Percentiles rank a stretch among this genome's conserved stretches.
phyloP scores from a whole-genome alignment of 2,329 filamentous ascomycete genomes.

The Tolypocladium tundrense region DNA sequence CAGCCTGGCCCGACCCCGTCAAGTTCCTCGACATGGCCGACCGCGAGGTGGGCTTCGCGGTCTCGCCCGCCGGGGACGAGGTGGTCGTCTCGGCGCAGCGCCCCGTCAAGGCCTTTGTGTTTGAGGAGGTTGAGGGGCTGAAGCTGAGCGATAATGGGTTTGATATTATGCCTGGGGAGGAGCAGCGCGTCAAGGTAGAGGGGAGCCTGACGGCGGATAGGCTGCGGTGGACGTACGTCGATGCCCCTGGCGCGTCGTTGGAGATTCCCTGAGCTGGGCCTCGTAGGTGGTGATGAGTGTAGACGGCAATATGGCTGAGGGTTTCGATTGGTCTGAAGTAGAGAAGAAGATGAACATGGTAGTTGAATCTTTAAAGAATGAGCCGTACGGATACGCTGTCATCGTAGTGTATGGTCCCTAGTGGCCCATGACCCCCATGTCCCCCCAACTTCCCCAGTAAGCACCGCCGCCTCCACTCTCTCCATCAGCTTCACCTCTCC shows the following conservation, averaged over 20 bases:
- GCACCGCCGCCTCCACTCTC: not conserved
- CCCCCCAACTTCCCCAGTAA: not conserved
- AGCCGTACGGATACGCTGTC: no score
- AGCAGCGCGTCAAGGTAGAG: constrained; percentile 10
- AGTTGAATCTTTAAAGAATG: no score
- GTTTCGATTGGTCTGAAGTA: no score
- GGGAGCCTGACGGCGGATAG: constrained; percentile 1
- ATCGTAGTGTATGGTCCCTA: not conserved
- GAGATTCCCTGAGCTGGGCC: not conserved
- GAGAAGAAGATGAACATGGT: no score
- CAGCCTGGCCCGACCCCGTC: constrained; percentile 51
- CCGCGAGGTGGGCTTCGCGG: constrained; percentile 24
- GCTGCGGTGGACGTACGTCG: constrained; percentile 9
- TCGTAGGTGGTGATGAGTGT: not conserved
- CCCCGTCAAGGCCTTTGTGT: constrained; percentile 47
- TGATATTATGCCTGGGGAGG: constrained; percentile 42
- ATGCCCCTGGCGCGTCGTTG: constrained; percentile 6
- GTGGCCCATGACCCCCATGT: not conserved
- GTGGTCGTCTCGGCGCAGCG: constrained; percentile 24
- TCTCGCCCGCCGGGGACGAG: constrained; percentile 8
- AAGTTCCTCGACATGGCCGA: constrained; percentile 46
- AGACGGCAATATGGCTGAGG: no score
- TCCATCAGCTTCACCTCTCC: not conserved
- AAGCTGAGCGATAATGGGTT: constrained; percentile 46
- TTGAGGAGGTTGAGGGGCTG: constrained; percentile 36